phyloP scores from a whole-genome alignment of 2,329 filamentous ascomycete genomes.

The Colletotrichum lentis region DNA sequence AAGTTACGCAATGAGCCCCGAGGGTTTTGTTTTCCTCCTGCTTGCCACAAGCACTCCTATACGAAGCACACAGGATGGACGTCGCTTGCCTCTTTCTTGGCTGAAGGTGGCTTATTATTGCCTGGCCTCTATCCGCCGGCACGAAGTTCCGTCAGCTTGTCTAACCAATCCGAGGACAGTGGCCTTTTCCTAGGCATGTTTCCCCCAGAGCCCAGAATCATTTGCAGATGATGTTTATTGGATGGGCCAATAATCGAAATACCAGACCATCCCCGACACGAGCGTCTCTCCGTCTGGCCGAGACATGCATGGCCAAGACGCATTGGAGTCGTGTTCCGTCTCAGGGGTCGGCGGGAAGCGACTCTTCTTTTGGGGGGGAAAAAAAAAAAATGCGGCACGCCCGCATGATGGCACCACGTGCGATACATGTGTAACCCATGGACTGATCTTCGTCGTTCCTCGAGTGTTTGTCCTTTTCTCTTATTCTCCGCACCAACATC shows the following conservation, averaged over 20 bases:
- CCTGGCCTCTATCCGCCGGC: neutral
- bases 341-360: neutral
- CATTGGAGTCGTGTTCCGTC: neutral
- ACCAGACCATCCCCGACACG: neutral
- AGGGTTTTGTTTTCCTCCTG: too few species aligned
- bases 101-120: neutral
- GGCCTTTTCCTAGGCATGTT: neutral
- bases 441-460: neutral
- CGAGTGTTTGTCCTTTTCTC: neutral
- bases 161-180: neutral
- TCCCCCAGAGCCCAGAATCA: neutral
- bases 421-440: neutral
- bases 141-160: neutral
- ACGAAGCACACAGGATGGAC: neutral
- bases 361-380: too few species aligned
- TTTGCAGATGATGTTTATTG: neutral
- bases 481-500: neutral
- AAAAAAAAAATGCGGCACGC: conserved; percentile 6
- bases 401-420: conserved; percentile 6
- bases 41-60: neutral
- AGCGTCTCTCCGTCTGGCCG: neutral
- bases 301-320: neutral
- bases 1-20: too few species aligned
- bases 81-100: neutral
- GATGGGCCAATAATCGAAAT: neutral